Percentiles rank a stretch among this genome's conserved stretches.
These are phyloP conservation scores for Ceratocystis harringtonii DNA, from an alignment of 2,329 filamentous ascomycete genomes.

Conservation along the genomic window DNA sequence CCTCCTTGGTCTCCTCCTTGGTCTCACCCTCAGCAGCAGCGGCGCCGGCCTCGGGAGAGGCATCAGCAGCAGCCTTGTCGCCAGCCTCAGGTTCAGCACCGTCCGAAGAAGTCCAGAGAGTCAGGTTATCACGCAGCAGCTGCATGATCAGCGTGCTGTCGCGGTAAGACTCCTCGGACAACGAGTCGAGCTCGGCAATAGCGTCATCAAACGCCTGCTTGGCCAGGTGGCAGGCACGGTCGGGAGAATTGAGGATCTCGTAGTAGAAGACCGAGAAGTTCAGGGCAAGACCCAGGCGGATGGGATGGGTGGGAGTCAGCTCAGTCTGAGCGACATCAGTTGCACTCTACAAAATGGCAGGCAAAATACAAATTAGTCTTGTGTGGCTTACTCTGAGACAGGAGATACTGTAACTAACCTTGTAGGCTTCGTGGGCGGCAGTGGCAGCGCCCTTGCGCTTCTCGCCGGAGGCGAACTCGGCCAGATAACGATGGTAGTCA, in stretches of 20 bases:
- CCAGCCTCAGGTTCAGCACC: constrained; percentile 59
- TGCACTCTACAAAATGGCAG: constrained; percentile 46
- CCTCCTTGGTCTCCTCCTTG: constrained; percentile 33
- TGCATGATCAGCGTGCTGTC: constrained; percentile 99
- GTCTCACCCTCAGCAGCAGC: constrained; percentile 26
- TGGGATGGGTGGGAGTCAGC: constrained; percentile 92
- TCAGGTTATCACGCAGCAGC: constrained; percentile 93
- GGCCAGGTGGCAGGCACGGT: constrained; percentile 94
- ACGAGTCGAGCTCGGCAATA: constrained; percentile 91
- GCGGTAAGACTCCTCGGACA: constrained; percentile 96
- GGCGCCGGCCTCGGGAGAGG: constrained; percentile 29
- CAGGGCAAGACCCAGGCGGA: constrained; percentile 89
- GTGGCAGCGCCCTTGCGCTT: constrained; percentile 90
- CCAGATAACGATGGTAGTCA: constrained; percentile 97
- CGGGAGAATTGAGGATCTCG: constrained; percentile 96
- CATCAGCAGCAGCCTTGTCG: constrained; percentile 45
- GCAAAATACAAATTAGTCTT: too few relatives aligned
- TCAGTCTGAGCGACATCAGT: constrained; percentile 97
- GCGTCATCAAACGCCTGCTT: constrained; percentile 99
- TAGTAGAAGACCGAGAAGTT: constrained; percentile 99
- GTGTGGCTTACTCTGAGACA: too few relatives aligned
- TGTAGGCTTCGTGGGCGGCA: constrained; percentile 93
- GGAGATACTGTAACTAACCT: constrained; percentile 75
- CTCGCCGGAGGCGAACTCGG: constrained; percentile 88
- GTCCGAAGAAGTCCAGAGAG: constrained; percentile 93